A percentile compares a stretch with the other conserved stretches of the same genome.
Conservation (phyloP, 805 yeast species). For the Candida fluviatilis region DNA sequence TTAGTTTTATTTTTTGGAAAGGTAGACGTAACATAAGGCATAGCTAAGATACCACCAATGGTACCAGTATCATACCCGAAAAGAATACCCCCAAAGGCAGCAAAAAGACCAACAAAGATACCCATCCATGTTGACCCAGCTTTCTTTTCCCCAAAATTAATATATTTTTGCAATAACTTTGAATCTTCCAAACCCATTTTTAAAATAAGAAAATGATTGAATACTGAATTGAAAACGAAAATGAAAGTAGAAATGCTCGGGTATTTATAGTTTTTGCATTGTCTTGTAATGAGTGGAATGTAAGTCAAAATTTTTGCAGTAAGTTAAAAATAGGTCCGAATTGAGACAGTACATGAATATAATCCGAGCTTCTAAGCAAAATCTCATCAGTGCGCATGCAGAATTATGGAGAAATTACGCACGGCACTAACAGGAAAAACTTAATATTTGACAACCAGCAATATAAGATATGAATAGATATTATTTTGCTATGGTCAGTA, state of each 20-base stretch:
- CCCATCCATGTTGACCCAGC: conserved; percentile 43
- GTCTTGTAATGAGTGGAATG: background rate
- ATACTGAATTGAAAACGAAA: background rate
- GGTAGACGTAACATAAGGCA: conserved; percentile 29
- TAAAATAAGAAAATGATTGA: background rate
- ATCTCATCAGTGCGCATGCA: too few relatives aligned
- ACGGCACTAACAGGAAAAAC: background rate
- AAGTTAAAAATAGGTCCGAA: background rate
- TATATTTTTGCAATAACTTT: conserved; percentile 25
- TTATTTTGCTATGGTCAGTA: too few relatives aligned
- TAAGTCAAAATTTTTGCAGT: too few relatives aligned
- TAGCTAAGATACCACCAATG: conserved; percentile 39
- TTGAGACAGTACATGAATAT: background rate
- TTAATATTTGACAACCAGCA: background rate
- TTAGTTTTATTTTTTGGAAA: conserved; percentile 16
- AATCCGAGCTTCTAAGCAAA: too few relatives aligned
- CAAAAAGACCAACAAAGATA: conserved; percentile 36
- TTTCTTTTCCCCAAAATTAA: conserved; percentile 44
- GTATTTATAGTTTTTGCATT: background rate
- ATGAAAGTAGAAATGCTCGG: background rate
- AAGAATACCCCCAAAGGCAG: conserved; percentile 40
- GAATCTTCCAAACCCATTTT: conserved; percentile 38
- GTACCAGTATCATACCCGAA: conserved; percentile 43
- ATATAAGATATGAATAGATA: background rate
- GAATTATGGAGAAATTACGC: background rate